phyloP scores from a whole-genome alignment of 2,329 filamentous ascomycete genomes.

The Coniosporium tulheliwenetii region DNA sequence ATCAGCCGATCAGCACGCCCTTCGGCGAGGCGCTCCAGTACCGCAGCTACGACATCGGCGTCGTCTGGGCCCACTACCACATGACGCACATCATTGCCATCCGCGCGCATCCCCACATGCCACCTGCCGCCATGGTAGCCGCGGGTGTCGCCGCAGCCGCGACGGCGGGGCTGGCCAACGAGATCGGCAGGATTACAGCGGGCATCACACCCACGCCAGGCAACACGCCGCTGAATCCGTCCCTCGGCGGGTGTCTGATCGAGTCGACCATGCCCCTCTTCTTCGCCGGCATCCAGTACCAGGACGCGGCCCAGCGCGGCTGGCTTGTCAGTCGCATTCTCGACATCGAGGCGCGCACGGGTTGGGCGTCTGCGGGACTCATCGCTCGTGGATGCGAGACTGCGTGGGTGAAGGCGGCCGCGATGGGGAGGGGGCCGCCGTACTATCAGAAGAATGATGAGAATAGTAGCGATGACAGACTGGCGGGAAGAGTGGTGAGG shows the following conservation, averaged over 20 bases:
- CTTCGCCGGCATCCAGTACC: slow-evolving; percentile 71
- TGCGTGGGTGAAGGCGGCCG: slow-evolving; percentile 62
- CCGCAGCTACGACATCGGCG: slow-evolving; percentile 71
- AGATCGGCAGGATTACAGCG: slow-evolving; percentile 66
- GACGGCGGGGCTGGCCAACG: slow-evolving; percentile 55
- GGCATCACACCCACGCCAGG: slow-evolving; percentile 40
- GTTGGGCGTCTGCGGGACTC: slow-evolving; percentile 70
- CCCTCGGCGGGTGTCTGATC: slow-evolving; percentile 65
- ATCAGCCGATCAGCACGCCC: slow-evolving; percentile 46
- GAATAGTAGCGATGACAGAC: slow-evolving; percentile 11
- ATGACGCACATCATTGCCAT: slow-evolving; percentile 73
- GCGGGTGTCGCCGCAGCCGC: slow-evolving; percentile 60
- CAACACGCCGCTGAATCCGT: slow-evolving; percentile 51
- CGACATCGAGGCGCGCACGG: slow-evolving; percentile 64
- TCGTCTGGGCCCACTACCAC: slow-evolving; percentile 77
- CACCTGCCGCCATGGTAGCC: slow-evolving; percentile 75
- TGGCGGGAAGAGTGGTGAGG: slow-evolving; percentile 14
- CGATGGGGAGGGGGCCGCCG: slow-evolving; percentile 58
- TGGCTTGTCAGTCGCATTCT: slow-evolving; percentile 64
- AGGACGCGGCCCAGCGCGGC: slow-evolving; percentile 52
- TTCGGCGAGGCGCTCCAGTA: slow-evolving; percentile 76
- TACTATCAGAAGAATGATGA: slow-evolving; percentile 36
- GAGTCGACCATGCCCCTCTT: slow-evolving; percentile 74
- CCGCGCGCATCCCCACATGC: slow-evolving; percentile 76
- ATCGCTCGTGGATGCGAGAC: slow-evolving; percentile 77